phyloP scores from a whole-genome alignment of 2,329 filamentous ascomycete genomes.

The Neofusicoccum cordaticola region DNA sequence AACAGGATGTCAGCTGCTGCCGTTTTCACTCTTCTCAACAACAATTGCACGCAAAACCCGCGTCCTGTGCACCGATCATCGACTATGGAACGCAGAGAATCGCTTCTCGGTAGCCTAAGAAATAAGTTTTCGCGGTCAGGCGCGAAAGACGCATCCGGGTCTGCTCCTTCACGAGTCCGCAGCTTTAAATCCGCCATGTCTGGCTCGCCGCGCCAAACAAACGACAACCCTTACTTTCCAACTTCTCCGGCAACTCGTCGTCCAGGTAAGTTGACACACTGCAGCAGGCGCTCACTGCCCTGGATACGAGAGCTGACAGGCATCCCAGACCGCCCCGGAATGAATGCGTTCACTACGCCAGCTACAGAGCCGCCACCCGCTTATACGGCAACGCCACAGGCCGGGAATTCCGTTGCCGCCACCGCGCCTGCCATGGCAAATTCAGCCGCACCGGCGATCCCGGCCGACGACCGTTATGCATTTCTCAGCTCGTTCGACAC shows the following conservation, averaged over 20 bases:
- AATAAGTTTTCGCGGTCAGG: constrained; percentile 24
- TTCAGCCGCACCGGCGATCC: constrained; percentile 15
- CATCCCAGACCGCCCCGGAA: constrained; percentile 26
- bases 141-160: constrained; percentile 16
- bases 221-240: constrained; percentile 24
- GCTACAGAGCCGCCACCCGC: constrained; percentile 42
- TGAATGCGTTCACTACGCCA: constrained; percentile 28
- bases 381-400: constrained; percentile 34
- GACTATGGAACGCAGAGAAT: constrained; percentile 11
- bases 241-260: constrained; percentile 36
- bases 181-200: constrained; percentile 21
- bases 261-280: constrained; percentile 31
- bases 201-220: constrained; percentile 22
- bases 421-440: constrained; percentile 1
- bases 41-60: neutral
- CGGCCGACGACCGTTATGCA: constrained; percentile 65
- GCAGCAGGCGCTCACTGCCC: no score
- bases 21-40: neutral
- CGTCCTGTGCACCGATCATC: neutral
- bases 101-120: constrained; percentile 27
- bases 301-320: neutral
- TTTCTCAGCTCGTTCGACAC: constrained; percentile 83
- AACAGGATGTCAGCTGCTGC: neutral
- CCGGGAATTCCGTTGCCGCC: neutral
- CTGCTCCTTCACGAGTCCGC: constrained; percentile 18